Base-by-base conservation (phyloP, 768 basidiomycete species). In the Pholiota microspora region DNA sequence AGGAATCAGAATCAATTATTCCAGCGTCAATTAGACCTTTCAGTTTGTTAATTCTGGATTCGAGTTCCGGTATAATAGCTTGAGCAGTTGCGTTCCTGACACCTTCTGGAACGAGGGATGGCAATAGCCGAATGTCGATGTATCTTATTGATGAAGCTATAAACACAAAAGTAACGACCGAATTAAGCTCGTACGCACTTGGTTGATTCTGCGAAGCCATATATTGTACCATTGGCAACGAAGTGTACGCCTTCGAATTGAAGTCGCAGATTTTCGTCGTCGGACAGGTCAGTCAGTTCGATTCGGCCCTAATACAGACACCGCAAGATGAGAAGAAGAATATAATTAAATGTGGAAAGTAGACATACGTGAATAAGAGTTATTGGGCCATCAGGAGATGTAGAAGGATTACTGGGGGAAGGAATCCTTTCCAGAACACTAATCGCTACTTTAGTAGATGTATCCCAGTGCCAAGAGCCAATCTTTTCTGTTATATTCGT, bases 221-320 rank as follows among this genome's bases (percentile, higher is more conserved):
- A 89, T n/a, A 94, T 79, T 0, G 88, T 79, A 0, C 91, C 91
- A 52, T 88, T 87, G 23, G 76, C 67, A 9, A 88, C 60, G 64
- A 91, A 85, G 67, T 92, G 90, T 21, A 92, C 74, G 0, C 88
- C 91, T 64, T 88, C 85, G 57, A 93, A 85, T 56, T 92, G 87
- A 1, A 92, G 69, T 29, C 80, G 75, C 38, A 90, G 66, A 45
- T 88, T 85, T 44, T 84, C 83, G 0, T 73, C 67, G 3, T 68
- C 77, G n/a, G 67, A 66, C 6, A 73, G 62, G 58, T 86, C 79
- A 12, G 76, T 77, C n/a, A 91, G 63, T 56, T 92, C 89, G 21
- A 90, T 75, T 57, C 80, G 84, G 31, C 89, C 91, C 89, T 92
- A n/a, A n/a, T n/a, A n/a, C n/a, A n/a, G n/a, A n/a, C n/a, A n/a